phyloP scores from a whole-genome alignment of 306 rosid genomes.

The Citrullus mucosospermus region DNA sequence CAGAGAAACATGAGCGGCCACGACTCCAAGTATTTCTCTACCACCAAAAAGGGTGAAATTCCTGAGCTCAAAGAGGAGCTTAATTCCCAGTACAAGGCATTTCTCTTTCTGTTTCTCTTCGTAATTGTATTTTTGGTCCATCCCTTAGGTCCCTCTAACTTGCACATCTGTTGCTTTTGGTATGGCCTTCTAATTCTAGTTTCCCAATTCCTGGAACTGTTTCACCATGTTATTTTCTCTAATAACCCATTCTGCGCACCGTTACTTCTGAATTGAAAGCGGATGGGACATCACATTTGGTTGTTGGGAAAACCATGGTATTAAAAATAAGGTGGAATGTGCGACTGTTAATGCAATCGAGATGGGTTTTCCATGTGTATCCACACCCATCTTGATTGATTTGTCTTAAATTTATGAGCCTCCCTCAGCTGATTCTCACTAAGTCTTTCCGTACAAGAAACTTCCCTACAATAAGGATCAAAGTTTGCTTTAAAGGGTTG shows the following conservation, averaged over 20 bases:
- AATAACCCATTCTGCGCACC: neutral
- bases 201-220: neutral
- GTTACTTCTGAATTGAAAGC: neutral
- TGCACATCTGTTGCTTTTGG: conserved; percentile 18
- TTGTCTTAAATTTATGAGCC: neutral
- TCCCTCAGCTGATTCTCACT: neutral
- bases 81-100: conserved; percentile 97
- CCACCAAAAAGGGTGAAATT: conserved; percentile 99
- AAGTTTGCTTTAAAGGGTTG: neutral
- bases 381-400: neutral
- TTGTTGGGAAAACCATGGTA: neutral
- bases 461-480: neutral
- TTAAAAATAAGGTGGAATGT: neutral
- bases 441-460: neutral
- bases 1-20: conserved; percentile 68
- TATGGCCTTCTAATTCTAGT: neutral
- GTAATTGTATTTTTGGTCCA: conserved; percentile 10
- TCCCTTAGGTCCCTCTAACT: neutral
- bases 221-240: neutral
- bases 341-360: neutral
- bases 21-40: conserved; percentile 98
- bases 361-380: neutral
- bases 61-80: conserved; percentile 99
- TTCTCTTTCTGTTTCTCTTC: neutral
- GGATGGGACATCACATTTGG: neutral